Conservation (phyloP, 805 yeast species). For the Hemisphaericaspora nanyangensis region DNA sequence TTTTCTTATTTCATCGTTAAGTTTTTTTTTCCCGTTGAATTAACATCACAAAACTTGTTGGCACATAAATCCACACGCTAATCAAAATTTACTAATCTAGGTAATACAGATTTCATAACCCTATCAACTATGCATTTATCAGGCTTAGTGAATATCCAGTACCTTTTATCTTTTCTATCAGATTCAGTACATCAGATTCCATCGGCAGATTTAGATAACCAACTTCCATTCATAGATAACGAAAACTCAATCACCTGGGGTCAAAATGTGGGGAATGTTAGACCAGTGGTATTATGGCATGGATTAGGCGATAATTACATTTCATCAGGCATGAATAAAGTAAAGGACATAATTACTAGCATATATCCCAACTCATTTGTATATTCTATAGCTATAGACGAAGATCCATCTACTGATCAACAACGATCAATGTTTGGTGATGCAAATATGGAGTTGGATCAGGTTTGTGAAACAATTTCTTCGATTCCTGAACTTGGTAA, state of each 20-base stretch:
- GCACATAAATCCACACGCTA: no score
- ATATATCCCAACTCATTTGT: constrained; percentile 48
- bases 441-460: constrained; percentile 49
- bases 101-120: no score
- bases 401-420: constrained; percentile 50
- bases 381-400: constrained; percentile 51
- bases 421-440: constrained; percentile 56
- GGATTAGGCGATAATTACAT: constrained; percentile 78
- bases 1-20: no score
- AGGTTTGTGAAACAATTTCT: constrained; percentile 53
- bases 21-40: no score
- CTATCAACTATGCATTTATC: constrained; percentile 5
- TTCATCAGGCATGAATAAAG: constrained; percentile 53
- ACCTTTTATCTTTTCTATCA: background rate
- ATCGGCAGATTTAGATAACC: background rate
- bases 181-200: background rate
- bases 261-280: background rate
- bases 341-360: constrained; percentile 37
- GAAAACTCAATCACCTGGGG: background rate
- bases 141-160: background rate
- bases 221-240: background rate
- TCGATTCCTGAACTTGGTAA: constrained; percentile 39
- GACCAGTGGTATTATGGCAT: constrained; percentile 75
- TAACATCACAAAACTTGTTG: no score
- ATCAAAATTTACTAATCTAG: no score